Percentiles rank a stretch among this genome's conserved stretches.
phyloP scores from a whole-genome alignment of 176 grass and related monocot genomes.

The Bolboschoenus planiculmis region DNA sequence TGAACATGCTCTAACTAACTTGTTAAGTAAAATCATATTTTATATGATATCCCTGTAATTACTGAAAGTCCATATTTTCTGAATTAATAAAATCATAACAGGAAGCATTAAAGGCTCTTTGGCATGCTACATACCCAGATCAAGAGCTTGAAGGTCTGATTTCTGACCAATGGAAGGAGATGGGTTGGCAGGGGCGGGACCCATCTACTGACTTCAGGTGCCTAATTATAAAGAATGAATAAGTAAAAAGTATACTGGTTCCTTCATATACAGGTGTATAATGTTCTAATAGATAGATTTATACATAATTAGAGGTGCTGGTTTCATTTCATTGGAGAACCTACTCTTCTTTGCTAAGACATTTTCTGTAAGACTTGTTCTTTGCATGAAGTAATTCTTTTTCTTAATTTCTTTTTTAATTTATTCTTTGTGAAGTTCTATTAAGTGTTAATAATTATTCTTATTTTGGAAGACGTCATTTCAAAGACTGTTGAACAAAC shows the following conservation, averaged over 20 bases:
- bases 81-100: slow-evolving; percentile 26
- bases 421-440: background rate
- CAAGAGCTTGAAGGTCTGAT: slow-evolving; percentile 83
- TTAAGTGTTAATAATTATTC: background rate
- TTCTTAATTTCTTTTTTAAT: background rate
- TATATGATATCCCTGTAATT: background rate
- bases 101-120: slow-evolving; percentile 94
- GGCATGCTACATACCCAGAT: slow-evolving; percentile 89
- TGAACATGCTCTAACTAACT: background rate
- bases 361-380: slow-evolving; percentile 71
- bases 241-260: background rate
- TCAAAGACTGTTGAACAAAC: slow-evolving; percentile 78
- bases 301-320: slow-evolving; percentile 46
- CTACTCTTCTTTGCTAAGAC: slow-evolving; percentile 94
- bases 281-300: slow-evolving; percentile 1
- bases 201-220: slow-evolving; percentile 98
- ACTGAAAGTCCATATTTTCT: background rate
- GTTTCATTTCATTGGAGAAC: slow-evolving; percentile 97
- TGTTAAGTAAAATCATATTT: background rate
- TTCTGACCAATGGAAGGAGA: slow-evolving; percentile 96
- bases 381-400: background rate
- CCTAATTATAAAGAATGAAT: background rate
- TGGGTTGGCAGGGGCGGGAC: slow-evolving; percentile 98
- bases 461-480: slow-evolving; percentile 55
- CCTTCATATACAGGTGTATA: background rate